Evolutionary conservation across 208 protist species (phyloP).

Genomic region (Wallacemonas sp.): DNA sequence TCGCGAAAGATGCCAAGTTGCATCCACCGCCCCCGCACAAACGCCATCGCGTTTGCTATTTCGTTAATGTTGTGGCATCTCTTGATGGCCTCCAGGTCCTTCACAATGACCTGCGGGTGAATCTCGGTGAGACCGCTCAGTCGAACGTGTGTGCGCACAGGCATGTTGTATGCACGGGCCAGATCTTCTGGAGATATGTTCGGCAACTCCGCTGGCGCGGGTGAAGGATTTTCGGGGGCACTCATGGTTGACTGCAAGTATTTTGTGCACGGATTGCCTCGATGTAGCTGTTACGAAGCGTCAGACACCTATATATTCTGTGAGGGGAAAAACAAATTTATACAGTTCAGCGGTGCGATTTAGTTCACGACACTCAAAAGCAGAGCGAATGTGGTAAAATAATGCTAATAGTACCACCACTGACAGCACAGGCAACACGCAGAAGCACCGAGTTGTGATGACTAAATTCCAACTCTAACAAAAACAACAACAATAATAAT

Average conservation of each 20-base stretch:
- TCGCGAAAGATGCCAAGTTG: constrained; percentile 64
- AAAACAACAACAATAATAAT: too few species aligned
- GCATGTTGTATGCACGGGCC: constrained; percentile 33
- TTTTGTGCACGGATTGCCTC: too few species aligned
- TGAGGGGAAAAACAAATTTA: too few species aligned
- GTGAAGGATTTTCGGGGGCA: background rate
- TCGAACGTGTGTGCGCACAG: constrained; percentile 70
- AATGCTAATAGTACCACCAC: too few species aligned
- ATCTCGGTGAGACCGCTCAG: constrained; percentile 51
- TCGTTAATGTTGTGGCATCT: constrained; percentile 59
- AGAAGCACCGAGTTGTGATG: too few species aligned
- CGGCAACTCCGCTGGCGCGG: background rate
- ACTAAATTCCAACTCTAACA: too few species aligned
- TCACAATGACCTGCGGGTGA: constrained; percentile 65
- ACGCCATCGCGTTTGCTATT: constrained; percentile 51
- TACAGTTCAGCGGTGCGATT: too few species aligned
- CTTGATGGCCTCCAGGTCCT: constrained; percentile 79
- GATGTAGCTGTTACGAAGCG: too few species aligned
- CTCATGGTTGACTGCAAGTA: constrained; percentile 9
- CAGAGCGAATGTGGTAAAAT: too few species aligned
- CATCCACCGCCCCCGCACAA: constrained; percentile 57
- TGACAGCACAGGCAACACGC: too few species aligned
- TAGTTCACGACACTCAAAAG: too few species aligned
- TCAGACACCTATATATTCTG: too few species aligned
- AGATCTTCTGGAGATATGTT: constrained; percentile 64